Conservation (phyloP, 345 rosid species). For the Nasturtium officinale region DNA sequence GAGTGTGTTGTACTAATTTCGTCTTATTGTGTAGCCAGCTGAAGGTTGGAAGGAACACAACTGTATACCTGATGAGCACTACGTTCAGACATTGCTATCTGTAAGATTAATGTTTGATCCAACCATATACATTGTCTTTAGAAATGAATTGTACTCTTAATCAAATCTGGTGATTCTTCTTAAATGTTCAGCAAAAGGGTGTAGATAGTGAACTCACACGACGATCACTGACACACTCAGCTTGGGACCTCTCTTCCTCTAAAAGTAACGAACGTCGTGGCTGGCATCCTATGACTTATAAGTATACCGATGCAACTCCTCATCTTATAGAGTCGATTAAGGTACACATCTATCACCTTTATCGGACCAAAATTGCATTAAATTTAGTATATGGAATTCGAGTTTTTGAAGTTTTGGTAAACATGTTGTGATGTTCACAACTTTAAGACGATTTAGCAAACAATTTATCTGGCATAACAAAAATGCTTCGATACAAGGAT, state of each 20-base stretch:
- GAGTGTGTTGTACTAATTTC: slow-evolving; percentile 17
- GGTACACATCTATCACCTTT: slow-evolving; percentile 48
- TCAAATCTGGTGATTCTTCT: slow-evolving; percentile 21
- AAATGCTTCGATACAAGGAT: background rate
- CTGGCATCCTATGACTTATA: slow-evolving; percentile 90
- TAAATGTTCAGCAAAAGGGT: slow-evolving; percentile 69
- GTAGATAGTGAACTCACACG: slow-evolving; percentile 75
- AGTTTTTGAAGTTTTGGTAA: background rate
- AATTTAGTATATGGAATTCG: background rate
- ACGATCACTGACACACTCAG: slow-evolving; percentile 78
- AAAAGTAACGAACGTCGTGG: slow-evolving; percentile 80
- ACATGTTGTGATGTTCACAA: background rate
- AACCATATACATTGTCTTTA: background rate
- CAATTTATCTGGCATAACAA: background rate
- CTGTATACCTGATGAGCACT: slow-evolving; percentile 97
- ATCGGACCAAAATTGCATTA: background rate
- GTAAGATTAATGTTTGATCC: slow-evolving; percentile 54
- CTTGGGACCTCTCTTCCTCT: slow-evolving; percentile 84
- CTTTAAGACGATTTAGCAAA: background rate
- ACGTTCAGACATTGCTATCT: slow-evolving; percentile 87
- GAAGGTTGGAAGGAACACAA: slow-evolving; percentile 87
- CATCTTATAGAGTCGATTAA: slow-evolving; percentile 69
- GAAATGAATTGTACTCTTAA: background rate
- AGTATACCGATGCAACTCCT: slow-evolving; percentile 82
- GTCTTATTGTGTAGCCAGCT: slow-evolving; percentile 59